These are phyloP conservation scores for Starmerella geochares DNA, from an alignment of 805 yeast genomes.

Conservation along the genomic window DNA sequence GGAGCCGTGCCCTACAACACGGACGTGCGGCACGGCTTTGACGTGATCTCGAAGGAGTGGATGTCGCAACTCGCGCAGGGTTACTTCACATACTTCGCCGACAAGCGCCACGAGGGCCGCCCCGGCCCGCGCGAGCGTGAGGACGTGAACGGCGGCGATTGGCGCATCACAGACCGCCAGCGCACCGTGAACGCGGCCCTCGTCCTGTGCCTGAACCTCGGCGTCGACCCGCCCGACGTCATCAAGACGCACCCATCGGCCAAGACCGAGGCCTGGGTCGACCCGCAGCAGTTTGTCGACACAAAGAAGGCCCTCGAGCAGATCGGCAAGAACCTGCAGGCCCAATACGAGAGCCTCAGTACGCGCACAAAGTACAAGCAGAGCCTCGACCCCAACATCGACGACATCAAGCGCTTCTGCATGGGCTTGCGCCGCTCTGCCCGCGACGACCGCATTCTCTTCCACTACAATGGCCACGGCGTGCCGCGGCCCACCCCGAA, in stretches of 20 bases:
- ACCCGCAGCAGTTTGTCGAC: constrained; percentile 71
- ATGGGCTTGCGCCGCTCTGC: constrained; percentile 80
- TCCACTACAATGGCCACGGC: constrained; percentile 97
- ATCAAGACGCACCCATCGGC: constrained; percentile 91
- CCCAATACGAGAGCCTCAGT: constrained; percentile 81
- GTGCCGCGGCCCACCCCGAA: constrained; percentile 94
- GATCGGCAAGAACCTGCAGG: constrained; percentile 77
- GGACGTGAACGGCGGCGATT: constrained; percentile 50
- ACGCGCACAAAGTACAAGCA: constrained; percentile 83
- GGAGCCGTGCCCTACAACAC: constrained; percentile 26
- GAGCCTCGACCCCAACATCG: constrained; percentile 87
- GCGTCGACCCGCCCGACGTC: constrained; percentile 96
- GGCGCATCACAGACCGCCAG: constrained; percentile 89
- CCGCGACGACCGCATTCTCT: constrained; percentile 82
- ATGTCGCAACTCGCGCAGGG: constrained; percentile 34
- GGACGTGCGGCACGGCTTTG: constrained; percentile 48
- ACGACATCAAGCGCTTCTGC: constrained; percentile 86
- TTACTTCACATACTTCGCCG: constrained; percentile 77
- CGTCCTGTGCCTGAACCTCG: constrained; percentile 78
- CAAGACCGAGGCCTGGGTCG: constrained; percentile 83
- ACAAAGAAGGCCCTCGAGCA: constrained; percentile 84
- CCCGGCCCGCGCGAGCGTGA: constrained; percentile 63
- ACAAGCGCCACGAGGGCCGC: constrained; percentile 82
- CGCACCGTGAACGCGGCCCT: constrained; percentile 90
- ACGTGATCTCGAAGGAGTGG: constrained; percentile 24